A percentile compares a stretch with the other conserved stretches of the same genome.
phyloP scores from a whole-genome alignment of 1,139 yeast species.

The Suhomyces bokatorum region DNA sequence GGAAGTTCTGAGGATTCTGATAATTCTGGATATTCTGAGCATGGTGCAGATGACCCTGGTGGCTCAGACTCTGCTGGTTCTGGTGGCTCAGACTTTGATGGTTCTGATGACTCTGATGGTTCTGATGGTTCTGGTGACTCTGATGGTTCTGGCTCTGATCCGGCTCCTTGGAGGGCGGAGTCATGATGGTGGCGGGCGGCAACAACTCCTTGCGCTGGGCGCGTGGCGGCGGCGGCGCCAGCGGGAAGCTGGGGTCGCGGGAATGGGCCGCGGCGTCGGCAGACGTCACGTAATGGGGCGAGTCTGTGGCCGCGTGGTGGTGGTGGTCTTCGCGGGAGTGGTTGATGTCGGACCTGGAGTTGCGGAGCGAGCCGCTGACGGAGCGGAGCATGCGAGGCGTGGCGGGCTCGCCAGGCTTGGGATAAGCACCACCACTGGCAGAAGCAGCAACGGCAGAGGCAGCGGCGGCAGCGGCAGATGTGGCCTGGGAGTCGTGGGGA shows the following conservation, averaged over 20 bases:
- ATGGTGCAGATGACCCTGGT: too few relatives aligned
- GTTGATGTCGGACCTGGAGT: constrained; percentile 21
- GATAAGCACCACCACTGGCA: too few relatives aligned
- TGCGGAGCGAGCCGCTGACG: constrained; percentile 40
- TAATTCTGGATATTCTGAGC: background rate
- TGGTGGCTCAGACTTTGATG: too few relatives aligned
- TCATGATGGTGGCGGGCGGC: constrained; percentile 28
- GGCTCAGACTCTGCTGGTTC: too few relatives aligned
- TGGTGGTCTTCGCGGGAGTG: constrained; percentile 8
- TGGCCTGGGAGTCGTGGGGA: background rate
- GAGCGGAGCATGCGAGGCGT: constrained; percentile 78
- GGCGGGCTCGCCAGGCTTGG: constrained; percentile 51
- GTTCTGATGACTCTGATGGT: too few relatives aligned
- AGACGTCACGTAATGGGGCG: constrained; percentile 20
- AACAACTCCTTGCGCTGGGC: constrained; percentile 22
- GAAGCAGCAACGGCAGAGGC: too few relatives aligned
- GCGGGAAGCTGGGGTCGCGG: constrained; percentile 23
- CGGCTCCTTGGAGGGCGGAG: constrained; percentile 15
- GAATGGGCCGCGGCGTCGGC: constrained; percentile 19
- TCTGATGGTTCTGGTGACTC: background rate
- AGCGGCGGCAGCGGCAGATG: background rate
- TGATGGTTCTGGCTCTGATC: background rate
- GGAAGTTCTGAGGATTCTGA: too few relatives aligned
- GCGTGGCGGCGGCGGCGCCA: background rate
- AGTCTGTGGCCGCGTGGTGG: constrained; percentile 15